A percentile compares a stretch with the other conserved stretches of the same genome.
Conservation (phyloP, 2,329 filamentous ascomycete genomes). For the Harringtonia aguacate region DNA sequence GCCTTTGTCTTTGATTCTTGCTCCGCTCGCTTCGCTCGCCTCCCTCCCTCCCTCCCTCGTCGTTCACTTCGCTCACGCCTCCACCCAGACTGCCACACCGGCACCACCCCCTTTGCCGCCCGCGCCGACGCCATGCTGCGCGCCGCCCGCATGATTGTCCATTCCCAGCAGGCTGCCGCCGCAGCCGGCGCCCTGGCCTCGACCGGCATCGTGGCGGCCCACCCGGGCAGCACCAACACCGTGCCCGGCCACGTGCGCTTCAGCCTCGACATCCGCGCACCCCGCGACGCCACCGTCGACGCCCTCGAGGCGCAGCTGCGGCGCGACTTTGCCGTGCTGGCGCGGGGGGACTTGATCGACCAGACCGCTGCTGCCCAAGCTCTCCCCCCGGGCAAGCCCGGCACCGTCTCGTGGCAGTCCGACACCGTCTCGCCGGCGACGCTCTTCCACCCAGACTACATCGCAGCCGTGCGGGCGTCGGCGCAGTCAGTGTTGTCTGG, state of each 20-base stretch:
- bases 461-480: slow-evolving; percentile 7
- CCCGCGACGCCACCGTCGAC: slow-evolving; percentile 42
- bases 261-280: slow-evolving; percentile 55
- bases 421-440: slow-evolving; percentile 7
- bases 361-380: too few species aligned
- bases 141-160: slow-evolving; percentile 54
- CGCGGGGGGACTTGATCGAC: too few species aligned
- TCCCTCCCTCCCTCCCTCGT: too few species aligned
- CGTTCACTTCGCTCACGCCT: slow-evolving; percentile 50
- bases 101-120: slow-evolving; percentile 49
- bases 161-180: slow-evolving; percentile 1
- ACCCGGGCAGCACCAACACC: slow-evolving; percentile 63
- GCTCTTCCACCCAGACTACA: slow-evolving; percentile 10
- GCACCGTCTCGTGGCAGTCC: slow-evolving; percentile 5
- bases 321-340: slow-evolving; percentile 5
- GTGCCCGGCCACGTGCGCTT: slow-evolving; percentile 59
- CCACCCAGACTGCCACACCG: slow-evolving; percentile 62
- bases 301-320: slow-evolving; percentile 34
- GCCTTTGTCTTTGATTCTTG: too few species aligned
- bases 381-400: too few species aligned
- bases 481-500: too few species aligned
- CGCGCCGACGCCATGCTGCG: slow-evolving; percentile 21
- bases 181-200: slow-evolving; percentile 49
- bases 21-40: too few species aligned
- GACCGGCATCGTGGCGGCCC: slow-evolving; percentile 55